Evolutionary conservation across 352 stramenopile species (phyloP), one percentile per base, ranked within the genome.

Genomic region (Phytopythium sindhum): DNA sequence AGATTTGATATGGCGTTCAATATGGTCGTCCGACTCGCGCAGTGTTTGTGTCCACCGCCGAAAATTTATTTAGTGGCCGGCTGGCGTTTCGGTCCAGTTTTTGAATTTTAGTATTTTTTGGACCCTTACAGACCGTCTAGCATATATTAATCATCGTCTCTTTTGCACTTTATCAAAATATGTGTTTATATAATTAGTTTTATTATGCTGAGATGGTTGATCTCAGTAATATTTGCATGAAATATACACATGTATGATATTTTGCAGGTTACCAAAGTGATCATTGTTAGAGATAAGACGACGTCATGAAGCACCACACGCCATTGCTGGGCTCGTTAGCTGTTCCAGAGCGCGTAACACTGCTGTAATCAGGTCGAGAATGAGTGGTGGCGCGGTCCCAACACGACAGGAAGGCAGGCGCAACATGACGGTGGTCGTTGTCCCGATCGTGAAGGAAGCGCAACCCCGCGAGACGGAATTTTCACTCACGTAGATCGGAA

Each of bases 31-130:
- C 19, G 8, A 35, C 15, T 4, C 11, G 26, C 50, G 50, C 50
- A 33, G 51, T 26, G 53, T 60, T 45, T 45, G 33, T 48, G 53
- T 23, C 14, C 53, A 23, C 14, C 10, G 39, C 33, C n/a, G n/a
- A 60, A 60, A 55, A 60, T 37, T 50, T 60, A 60, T 60, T 60
- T 60, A 21, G 52, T 41, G 33, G 28, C 17, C 52, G 52, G 28
- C 52, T 58, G 33, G 19, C 33, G n/a, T 35, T 48, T 5, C 10
- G 23, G n/a, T 50, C 19, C 53, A 31, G 53, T 35, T 28, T n/a
- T 45, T 37, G 53, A 60, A 60, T 48, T 60, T 60, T 60, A 33
- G 6, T 3, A 26, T 31, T 14, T n/a, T 35, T 33, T 53, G 47
- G 11, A 48, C 42, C 42, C 3, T 21, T 14, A 21, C 19, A 11